Percentiles rank a stretch among this genome's conserved stretches.
These are phyloP conservation scores for Fusarium marasasianum DNA, from an alignment of 2,329 filamentous ascomycete species.

Conservation along the genomic window DNA sequence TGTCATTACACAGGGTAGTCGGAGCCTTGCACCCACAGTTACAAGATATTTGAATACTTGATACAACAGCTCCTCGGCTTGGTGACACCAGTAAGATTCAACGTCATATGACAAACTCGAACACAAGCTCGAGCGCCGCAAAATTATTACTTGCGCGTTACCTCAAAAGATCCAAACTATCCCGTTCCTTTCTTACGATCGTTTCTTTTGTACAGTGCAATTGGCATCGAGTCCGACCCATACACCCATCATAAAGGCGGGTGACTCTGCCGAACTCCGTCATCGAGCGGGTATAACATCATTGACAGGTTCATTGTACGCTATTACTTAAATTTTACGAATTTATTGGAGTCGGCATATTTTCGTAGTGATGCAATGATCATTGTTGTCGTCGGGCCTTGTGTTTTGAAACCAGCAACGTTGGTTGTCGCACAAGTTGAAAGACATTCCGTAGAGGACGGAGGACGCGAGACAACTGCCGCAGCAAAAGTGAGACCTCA, in stretches of 20 bases:
- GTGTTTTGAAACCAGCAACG: neutral
- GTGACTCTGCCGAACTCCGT: neutral
- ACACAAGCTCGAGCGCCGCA: neutral
- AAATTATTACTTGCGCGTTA: neutral
- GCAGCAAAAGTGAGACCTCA: no score
- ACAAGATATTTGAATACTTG: neutral
- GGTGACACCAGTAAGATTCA: neutral
- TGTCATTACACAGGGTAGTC: neutral
- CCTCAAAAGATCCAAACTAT: neutral
- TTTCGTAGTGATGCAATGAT: neutral
- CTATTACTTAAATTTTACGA: neutral
- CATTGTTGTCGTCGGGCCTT: no score
- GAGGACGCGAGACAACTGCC: neutral
- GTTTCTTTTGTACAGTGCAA: neutral
- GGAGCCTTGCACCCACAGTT: neutral
- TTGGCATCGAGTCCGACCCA: neutral
- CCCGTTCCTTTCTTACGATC: neutral
- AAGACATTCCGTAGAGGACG: neutral
- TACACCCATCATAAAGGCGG: neutral
- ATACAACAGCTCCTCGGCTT: neutral
- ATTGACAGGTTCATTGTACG: neutral
- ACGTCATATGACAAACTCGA: neutral
- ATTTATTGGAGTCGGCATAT: neutral
- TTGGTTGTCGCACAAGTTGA: neutral
- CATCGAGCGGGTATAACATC: neutral